These are phyloP conservation scores for Quercus parvula DNA, from an alignment of 306 rosid genomes.

Conservation along the genomic window DNA sequence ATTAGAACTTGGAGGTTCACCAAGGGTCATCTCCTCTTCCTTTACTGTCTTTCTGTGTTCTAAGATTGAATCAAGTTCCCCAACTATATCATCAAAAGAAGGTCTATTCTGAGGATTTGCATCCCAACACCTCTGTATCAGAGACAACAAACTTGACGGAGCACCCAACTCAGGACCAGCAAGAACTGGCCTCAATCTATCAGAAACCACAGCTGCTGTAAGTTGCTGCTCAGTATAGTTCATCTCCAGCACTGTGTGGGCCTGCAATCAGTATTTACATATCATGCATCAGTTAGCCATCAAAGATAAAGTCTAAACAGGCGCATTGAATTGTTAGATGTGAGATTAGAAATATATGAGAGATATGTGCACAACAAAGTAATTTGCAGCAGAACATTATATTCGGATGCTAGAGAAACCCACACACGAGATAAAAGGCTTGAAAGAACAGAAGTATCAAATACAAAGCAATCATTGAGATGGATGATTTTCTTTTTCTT, in stretches of 20 bases:
- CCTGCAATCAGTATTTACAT: constrained; percentile 47
- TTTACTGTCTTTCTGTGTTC: constrained; percentile 37
- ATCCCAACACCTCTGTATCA: constrained; percentile 83
- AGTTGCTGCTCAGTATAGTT: constrained; percentile 91
- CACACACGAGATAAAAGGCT: neutral
- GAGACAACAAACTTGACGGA: constrained; percentile 58
- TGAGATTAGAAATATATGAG: neutral
- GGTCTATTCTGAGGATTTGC: constrained; percentile 66
- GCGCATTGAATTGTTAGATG: neutral
- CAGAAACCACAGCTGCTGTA: constrained; percentile 83
- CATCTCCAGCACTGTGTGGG: constrained; percentile 96
- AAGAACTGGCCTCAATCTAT: constrained; percentile 72
- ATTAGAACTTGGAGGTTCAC: constrained; percentile 17
- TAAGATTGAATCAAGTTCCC: constrained; percentile 55
- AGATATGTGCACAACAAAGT: constrained; percentile 10
- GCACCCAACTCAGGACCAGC: constrained; percentile 58
- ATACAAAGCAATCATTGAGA: neutral
- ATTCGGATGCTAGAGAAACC: neutral
- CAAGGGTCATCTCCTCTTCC: constrained; percentile 26
- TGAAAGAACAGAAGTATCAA: too few relatives aligned
- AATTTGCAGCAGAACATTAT: constrained; percentile 6
- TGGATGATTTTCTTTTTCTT: too few relatives aligned
- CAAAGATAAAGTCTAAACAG: neutral
- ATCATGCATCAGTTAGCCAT: constrained; percentile 2
- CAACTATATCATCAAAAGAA: constrained; percentile 60